A percentile compares a stretch with the other conserved stretches of the same genome.
These are phyloP conservation scores for Ceratocystis huliohia DNA, from an alignment of 2,329 filamentous ascomycete species.

Conservation along the genomic window DNA sequence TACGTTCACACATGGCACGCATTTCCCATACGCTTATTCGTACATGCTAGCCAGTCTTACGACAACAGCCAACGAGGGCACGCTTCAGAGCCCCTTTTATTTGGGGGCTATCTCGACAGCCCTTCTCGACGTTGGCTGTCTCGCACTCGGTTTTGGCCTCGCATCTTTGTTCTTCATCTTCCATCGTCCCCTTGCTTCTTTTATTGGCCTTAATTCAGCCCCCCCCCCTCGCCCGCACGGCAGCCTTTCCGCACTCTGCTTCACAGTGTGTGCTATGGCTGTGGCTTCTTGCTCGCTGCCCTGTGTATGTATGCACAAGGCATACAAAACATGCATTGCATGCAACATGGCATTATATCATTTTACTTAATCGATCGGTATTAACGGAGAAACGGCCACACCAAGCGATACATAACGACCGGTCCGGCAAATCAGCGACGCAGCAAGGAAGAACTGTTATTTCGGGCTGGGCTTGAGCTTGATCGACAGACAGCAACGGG, in stretches of 20 bases:
- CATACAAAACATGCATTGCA: not conserved
- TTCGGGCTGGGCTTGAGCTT: not conserved
- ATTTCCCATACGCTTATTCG: too few species aligned
- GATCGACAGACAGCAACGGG: not conserved
- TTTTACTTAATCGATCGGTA: slow-evolving; percentile 1
- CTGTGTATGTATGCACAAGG: not conserved
- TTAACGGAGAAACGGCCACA: not conserved
- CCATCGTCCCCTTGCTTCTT: not conserved
- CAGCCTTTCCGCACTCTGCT: not conserved
- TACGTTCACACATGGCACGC: too few species aligned
- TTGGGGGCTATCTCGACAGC: not conserved
- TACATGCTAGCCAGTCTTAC: not conserved
- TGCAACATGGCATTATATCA: not conserved
- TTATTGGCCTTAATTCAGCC: too few species aligned
- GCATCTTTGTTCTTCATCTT: not conserved
- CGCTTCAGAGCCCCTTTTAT: not conserved
- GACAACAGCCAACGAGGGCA: not conserved
- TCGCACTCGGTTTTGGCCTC: not conserved
- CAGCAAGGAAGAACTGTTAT: not conserved
- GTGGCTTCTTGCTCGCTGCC: not conserved
- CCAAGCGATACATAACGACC: not conserved
- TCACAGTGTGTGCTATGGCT: too few species aligned
- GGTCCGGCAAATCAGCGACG: not conserved
- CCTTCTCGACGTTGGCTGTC: not conserved
- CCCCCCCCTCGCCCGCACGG: not conserved